Conservation (phyloP, 2,329 filamentous ascomycete species). For the Aspergillus flavus region DNA sequence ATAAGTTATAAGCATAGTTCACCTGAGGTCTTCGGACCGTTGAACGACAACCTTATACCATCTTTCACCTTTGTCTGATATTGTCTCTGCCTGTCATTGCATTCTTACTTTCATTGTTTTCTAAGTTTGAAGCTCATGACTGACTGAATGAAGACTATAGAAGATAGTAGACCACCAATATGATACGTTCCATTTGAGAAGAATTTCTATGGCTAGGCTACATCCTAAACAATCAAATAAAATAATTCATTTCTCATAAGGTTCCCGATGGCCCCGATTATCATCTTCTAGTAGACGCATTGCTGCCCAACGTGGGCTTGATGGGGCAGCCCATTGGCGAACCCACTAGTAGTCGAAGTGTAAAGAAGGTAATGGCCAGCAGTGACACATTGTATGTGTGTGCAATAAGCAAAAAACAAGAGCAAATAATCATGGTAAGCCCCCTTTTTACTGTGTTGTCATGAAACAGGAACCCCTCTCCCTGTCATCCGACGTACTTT, state of each 20-base stretch:
- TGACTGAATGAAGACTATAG: conserved; percentile 1
- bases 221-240: conserved; percentile 2
- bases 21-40: conserved; percentile 44
- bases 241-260: not conserved
- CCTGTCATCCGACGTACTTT: not conserved
- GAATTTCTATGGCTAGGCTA: conserved; percentile 1
- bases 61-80: conserved; percentile 41
- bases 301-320: conserved; percentile 38
- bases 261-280: conserved; percentile 15
- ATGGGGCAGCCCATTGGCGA: conserved; percentile 7
- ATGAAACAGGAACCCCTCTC: conserved; percentile 10
- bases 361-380: not conserved
- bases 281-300: conserved; percentile 23
- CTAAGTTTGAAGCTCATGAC: not conserved
- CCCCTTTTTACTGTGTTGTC: conserved; percentile 3
- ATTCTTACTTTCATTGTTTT: conserved; percentile 15
- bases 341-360: conserved; percentile 15
- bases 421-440: not conserved
- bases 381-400: not conserved
- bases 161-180: not conserved
- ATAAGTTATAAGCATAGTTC: conserved; percentile 45
- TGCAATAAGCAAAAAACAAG: not conserved
- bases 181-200: not conserved
- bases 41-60: conserved; percentile 46
- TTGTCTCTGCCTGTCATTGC: conserved; percentile 12